Evolutionary conservation across 129 eudicot species (phyloP).

Genomic region (Flaveria brownii): DNA sequence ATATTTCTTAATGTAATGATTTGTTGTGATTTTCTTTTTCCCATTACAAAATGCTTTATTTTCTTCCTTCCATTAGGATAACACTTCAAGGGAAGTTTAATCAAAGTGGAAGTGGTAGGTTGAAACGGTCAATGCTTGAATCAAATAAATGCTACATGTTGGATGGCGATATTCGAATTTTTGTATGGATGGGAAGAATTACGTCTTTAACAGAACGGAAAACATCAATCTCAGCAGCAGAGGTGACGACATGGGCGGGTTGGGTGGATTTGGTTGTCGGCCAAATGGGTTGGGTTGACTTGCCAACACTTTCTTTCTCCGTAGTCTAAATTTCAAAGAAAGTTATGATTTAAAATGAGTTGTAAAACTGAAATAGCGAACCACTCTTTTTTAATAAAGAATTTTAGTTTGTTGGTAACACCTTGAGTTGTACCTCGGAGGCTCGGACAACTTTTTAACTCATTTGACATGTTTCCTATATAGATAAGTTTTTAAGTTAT

Average conservation of each 20-base stretch:
- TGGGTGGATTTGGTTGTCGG: not conserved
- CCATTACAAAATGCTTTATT: not conserved
- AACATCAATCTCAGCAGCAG: constrained; percentile 55
- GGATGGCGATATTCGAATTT: constrained; percentile 53
- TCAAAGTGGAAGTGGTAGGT: constrained; percentile 42
- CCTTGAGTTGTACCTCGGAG: not conserved
- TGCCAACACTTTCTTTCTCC: not conserved
- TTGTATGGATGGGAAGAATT: constrained; percentile 74
- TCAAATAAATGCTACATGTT: constrained; percentile 63
- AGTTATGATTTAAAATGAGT: not conserved
- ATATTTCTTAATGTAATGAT: not conserved
- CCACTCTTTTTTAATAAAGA: not conserved
- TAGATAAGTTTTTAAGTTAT: not conserved
- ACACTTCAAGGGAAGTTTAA: constrained; percentile 54
- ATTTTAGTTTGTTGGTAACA: not conserved
- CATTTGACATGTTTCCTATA: not conserved
- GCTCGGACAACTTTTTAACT: not conserved
- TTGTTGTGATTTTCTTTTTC: constrained; percentile 3
- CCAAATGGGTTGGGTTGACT: constrained; percentile 1
- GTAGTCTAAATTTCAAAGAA: not conserved
- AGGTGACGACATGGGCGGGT: constrained; percentile 12
- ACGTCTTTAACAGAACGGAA: constrained; percentile 60
- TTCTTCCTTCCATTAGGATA: constrained; percentile 33
- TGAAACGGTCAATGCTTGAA: constrained; percentile 51
- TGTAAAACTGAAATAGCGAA: not conserved